A percentile compares a stretch with the other conserved stretches of the same genome.
phyloP scores from a whole-genome alignment of 2,329 filamentous ascomycete genomes.

The Paraconiothyrium sp. region DNA sequence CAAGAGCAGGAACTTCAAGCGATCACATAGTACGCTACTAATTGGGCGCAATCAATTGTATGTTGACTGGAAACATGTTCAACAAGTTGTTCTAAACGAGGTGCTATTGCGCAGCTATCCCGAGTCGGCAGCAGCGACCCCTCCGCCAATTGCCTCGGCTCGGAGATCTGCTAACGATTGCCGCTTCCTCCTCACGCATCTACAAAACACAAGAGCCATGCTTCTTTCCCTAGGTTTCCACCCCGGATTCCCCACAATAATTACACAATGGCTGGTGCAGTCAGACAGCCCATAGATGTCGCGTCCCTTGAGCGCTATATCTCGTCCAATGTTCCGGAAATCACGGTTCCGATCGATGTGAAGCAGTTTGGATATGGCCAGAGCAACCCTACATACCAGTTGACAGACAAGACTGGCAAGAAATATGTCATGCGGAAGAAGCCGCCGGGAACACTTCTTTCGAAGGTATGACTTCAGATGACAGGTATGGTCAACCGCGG shows the following conservation, averaged over 20 bases:
- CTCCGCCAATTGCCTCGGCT: conserved; percentile 15
- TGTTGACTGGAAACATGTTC: neutral
- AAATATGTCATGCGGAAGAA: conserved; percentile 96
- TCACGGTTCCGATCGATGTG: conserved; percentile 82
- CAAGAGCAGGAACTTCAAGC: neutral
- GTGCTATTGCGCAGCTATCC: neutral
- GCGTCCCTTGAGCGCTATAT: conserved; percentile 82
- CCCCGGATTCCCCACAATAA: conserved; percentile 12
- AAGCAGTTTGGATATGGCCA: conserved; percentile 99
- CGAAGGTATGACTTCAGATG: conserved; percentile 49
- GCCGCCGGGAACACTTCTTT: conserved; percentile 91
- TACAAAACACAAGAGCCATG: conserved; percentile 29
- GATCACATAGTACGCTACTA: neutral
- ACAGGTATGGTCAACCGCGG: neutral
- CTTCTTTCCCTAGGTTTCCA: conserved; percentile 9
- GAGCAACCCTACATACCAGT: conserved; percentile 95
- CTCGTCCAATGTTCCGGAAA: conserved; percentile 78
- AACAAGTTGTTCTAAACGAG: neutral
- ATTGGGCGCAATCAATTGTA: neutral
- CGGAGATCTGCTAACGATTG: conserved; percentile 14
- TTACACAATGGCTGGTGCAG: conserved; percentile 77
- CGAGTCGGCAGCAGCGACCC: conserved; percentile 2
- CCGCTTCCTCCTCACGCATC: conserved; percentile 2
- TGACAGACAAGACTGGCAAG: conserved; percentile 74
- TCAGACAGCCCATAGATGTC: conserved; percentile 91